Percentiles rank a stretch among this genome's conserved stretches.
phyloP scores from a whole-genome alignment of 2,329 filamentous ascomycete genomes.

The Colletotrichum australisinense region DNA sequence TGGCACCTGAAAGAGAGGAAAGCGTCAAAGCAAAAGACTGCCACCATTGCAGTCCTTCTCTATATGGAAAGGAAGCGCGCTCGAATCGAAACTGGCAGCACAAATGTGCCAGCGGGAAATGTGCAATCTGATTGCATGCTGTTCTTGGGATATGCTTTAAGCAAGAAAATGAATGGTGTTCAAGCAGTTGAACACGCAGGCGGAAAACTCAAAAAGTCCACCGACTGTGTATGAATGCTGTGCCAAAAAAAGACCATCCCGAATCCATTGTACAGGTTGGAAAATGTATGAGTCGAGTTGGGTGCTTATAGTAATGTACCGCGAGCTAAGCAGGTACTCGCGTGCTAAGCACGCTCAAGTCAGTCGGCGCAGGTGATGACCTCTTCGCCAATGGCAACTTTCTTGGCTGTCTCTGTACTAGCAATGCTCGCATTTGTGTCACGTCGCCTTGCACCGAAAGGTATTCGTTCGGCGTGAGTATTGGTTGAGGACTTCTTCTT shows the following conservation, averaged over 20 bases:
- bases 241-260: neutral
- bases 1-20: neutral
- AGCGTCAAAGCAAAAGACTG: neutral
- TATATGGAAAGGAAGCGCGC: conserved; percentile 13
- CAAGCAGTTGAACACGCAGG: neutral
- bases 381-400: conserved; percentile 41
- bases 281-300: neutral
- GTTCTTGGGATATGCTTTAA: conserved; percentile 26
- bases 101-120: conserved; percentile 4
- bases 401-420: conserved; percentile 74
- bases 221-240: conserved; percentile 11
- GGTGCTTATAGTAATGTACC: neutral
- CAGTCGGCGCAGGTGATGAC: conserved; percentile 14
- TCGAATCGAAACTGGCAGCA: neutral
- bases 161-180: neutral
- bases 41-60: neutral
- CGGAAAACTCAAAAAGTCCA: conserved; percentile 1
- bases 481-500: conserved; percentile 53
- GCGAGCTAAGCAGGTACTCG: neutral
- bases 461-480: conserved; percentile 41
- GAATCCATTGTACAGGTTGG: conserved; percentile 15
- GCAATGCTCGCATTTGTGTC: conserved; percentile 71
- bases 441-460: conserved; percentile 58
- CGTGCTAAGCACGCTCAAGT: neutral
- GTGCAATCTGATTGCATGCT: conserved; percentile 34